Evolutionary conservation across 2,329 filamentous ascomycete genomes (phyloP).

Genomic region (Botrytis deweyae): DNA sequence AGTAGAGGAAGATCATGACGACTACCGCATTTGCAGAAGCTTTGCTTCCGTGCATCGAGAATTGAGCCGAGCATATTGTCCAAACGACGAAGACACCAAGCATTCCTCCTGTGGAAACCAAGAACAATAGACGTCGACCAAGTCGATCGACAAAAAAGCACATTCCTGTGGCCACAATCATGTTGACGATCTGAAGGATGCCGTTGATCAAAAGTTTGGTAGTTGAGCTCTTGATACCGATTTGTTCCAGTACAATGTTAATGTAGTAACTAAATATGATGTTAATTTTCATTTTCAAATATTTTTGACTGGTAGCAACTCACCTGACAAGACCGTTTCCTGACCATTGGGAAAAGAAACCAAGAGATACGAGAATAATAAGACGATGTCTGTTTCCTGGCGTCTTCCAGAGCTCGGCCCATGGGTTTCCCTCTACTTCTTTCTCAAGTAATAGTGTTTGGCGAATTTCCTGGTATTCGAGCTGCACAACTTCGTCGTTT

Average conservation of each 20-base stretch:
- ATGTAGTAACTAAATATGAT: conserved; percentile 38
- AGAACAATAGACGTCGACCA: conserved; percentile 34
- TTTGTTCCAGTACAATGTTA: conserved; percentile 40
- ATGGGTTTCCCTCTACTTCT: conserved; percentile 47
- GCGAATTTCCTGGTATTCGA: conserved; percentile 47
- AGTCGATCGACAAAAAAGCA: conserved; percentile 38
- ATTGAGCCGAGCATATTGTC: conserved; percentile 35
- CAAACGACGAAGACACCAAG: conserved; percentile 37
- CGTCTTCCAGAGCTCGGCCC: conserved; percentile 50
- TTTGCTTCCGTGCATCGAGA: conserved; percentile 24
- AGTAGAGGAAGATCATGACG: conserved; percentile 51
- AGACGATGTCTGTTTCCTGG: conserved; percentile 55
- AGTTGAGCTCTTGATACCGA: conserved; percentile 41
- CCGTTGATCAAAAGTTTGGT: conserved; percentile 43
- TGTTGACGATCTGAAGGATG: conserved; percentile 30
- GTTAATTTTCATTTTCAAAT: background rate
- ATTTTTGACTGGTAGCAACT: background rate
- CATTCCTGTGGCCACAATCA: conserved; percentile 32
- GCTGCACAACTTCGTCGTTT: conserved; percentile 43
- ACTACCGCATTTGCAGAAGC: conserved; percentile 37
- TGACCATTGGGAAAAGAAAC: conserved; percentile 58
- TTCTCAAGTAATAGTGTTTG: conserved; percentile 47
- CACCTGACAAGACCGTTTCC: conserved; percentile 49
- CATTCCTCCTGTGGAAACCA: conserved; percentile 33
- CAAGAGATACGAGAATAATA: conserved; percentile 52